These are phyloP conservation scores for Leishmania gerbilli DNA, from an alignment of 208 protist species.

Conservation along the genomic window DNA sequence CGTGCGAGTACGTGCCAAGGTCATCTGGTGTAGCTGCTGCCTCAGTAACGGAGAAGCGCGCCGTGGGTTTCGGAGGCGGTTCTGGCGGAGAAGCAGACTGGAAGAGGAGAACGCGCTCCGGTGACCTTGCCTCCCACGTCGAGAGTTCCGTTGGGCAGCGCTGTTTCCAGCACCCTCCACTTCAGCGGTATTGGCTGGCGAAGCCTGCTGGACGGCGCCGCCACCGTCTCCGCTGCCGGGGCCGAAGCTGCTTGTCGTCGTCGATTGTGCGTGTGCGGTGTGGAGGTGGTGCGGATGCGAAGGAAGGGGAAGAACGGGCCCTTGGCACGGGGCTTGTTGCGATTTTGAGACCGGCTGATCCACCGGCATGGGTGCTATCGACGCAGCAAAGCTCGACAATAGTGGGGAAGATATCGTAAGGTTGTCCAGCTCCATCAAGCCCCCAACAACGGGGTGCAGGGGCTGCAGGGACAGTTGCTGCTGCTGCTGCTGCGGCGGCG, in stretches of 20 bases:
- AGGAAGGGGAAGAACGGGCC: background rate
- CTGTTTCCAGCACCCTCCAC: background rate
- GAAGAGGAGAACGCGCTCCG: background rate
- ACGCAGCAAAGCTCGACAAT: background rate
- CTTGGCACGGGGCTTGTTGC: background rate
- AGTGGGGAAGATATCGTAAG: constrained; percentile 4
- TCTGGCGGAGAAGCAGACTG: background rate
- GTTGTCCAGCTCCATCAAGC: constrained; percentile 25
- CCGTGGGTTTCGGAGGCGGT: background rate
- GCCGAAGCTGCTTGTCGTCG: background rate
- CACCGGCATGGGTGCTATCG: background rate
- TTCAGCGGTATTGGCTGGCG: background rate
- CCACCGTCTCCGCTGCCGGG: background rate
- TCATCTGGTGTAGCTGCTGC: constrained; percentile 1
- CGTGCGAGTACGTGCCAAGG: background rate
- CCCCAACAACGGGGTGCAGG: background rate
- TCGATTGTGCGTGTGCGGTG: background rate
- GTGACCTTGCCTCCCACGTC: background rate
- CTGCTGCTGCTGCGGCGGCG: background rate
- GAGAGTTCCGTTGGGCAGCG: background rate
- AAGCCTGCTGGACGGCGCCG: background rate
- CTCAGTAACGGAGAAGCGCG: background rate
- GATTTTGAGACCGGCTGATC: constrained; percentile 6
- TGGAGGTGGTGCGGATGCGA: background rate
- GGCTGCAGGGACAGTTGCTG: background rate